Evolutionary conservation across 768 basidiomycete genomes (phyloP).

Genomic region (Auricularia cornea): DNA sequence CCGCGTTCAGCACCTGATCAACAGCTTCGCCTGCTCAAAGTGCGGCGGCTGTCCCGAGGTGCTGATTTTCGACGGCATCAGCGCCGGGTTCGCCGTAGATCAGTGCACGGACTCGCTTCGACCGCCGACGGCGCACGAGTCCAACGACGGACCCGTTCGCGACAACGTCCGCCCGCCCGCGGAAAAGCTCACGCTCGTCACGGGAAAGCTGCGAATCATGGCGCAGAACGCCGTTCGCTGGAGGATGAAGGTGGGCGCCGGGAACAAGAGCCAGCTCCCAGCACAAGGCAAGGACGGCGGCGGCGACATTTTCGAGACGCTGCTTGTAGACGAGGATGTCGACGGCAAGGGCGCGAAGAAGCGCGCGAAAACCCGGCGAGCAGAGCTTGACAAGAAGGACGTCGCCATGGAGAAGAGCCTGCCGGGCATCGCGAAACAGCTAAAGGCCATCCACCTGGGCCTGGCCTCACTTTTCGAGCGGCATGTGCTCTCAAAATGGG

Average conservation of each 20-base stretch:
- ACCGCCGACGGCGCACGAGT: not conserved
- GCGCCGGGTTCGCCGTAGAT: too few species aligned
- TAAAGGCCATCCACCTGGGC: not conserved
- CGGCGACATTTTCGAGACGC: not conserved
- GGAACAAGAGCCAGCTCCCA: not conserved
- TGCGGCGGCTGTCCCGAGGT: too few species aligned
- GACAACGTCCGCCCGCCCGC: not conserved
- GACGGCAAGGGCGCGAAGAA: not conserved
- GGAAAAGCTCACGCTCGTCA: not conserved
- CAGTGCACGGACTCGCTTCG: not conserved
- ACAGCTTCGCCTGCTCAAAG: too few species aligned
- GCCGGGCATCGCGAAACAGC: not conserved
- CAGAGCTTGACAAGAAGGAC: not conserved
- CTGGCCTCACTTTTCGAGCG: not conserved
- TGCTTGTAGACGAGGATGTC: not conserved
- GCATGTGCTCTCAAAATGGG: not conserved
- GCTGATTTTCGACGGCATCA: too few species aligned
- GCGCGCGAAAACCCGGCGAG: not conserved
- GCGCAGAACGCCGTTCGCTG: not conserved
- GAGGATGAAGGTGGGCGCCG: not conserved
- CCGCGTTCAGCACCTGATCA: too few species aligned
- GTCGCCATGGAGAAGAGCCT: not conserved
- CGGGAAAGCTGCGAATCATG: not conserved
- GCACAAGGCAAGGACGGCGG: not conserved
- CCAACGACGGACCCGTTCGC: not conserved